Base-by-base conservation (phyloP, 2,329 filamentous ascomycete species). In the Fusarium concolor region DNA sequence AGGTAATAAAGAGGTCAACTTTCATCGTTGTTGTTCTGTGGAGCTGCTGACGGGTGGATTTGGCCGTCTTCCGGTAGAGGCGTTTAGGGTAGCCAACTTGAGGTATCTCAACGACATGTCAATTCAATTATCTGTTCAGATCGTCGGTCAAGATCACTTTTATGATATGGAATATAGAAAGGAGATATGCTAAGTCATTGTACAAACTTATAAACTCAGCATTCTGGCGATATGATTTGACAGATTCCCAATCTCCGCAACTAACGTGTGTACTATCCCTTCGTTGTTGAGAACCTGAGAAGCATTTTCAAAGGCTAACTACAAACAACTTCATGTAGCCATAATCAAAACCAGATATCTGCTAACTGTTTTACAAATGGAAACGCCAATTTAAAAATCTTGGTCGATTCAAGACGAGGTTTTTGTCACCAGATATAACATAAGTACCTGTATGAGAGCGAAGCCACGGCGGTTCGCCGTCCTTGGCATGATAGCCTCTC, bases 11-110 rank as follows among this genome's bases (percentile, higher is more conserved):
- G 54, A 53, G 26, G 35, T 46, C 43, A 14, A 31, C 24, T 14
- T 9, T 5, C 24, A 33, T 22, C 8, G 22, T 62, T 41, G 50
- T 53, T 24, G 10, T 44, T 68, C 12, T 29, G 11, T 68, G 66
- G 65, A 69, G 66, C 44, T 66, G 49, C 60, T 68, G 56, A 47
- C 61, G 45, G 50, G 17, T 38, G 35, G 31, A 41, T 24, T 38
- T 33, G 33, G 15, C 33, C 42, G 39, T 20, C 41, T 38, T 59
- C 29, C 37, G 42, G 8, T 15, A 22, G 28, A 5, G 11, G 8
- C 9, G 47, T 68, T 51, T 14, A 68, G 66, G 66, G 66, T 68
- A 70, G 14, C 29, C 29, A 55, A 15, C 20, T 50, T 39, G 6
- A 33, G 6, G 10, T 35, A 35, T 35, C 7, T 35, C 5, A 7